Evolutionary conservation across 2,329 filamentous ascomycete species (phyloP).

Genomic region (Calonectria hongkongensis): DNA sequence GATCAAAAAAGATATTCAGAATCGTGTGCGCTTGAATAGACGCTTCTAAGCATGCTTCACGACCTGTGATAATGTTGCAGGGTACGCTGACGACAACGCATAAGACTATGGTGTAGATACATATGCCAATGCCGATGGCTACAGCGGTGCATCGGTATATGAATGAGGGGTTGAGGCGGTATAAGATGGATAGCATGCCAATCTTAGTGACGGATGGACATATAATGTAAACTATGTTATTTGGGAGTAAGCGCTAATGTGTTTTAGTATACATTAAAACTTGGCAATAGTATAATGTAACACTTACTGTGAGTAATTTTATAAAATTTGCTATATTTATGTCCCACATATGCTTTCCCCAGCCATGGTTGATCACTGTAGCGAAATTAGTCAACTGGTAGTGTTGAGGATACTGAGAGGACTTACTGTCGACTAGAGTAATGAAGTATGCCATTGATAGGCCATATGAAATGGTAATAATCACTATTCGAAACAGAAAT

Average conservation of each 20-base stretch:
- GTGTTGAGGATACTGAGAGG: too few species aligned
- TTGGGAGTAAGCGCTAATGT: conserved; percentile 4
- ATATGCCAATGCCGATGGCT: not conserved
- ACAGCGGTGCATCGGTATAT: not conserved
- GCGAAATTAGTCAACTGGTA: not conserved
- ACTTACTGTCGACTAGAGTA: not conserved
- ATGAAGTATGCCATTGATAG: conserved; percentile 10
- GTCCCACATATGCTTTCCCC: conserved; percentile 20
- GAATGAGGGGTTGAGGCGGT: conserved; percentile 12
- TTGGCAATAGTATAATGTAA: too few species aligned
- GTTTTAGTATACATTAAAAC: not conserved
- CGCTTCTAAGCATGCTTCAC: not conserved
- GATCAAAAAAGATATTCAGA: conserved; percentile 1
- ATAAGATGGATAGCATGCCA: conserved; percentile 19
- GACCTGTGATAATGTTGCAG: not conserved
- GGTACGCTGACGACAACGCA: not conserved
- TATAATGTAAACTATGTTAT: not conserved
- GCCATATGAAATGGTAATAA: not conserved
- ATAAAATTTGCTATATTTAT: conserved; percentile 5
- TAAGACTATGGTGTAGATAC: not conserved
- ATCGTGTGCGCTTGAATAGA: not conserved
- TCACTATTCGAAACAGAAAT: not conserved
- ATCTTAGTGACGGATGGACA: conserved; percentile 14
- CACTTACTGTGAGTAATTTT: not conserved
- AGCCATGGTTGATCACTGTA: conserved; percentile 11